phyloP scores from a whole-genome alignment of 1,139 yeast genomes.

The Casaregolazyma lundiana region DNA sequence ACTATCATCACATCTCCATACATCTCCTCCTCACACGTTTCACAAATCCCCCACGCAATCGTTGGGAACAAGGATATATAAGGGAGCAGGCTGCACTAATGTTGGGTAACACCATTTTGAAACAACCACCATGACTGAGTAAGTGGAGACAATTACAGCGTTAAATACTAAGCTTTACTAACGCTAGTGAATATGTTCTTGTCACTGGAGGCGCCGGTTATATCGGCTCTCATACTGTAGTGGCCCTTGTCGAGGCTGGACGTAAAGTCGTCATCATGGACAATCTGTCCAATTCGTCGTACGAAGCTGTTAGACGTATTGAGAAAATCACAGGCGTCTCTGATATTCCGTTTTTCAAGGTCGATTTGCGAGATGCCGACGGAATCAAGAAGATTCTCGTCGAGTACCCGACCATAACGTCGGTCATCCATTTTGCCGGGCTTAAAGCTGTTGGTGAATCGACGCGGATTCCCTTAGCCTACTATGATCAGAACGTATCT shows the following conservation, averaged over 20 bases:
- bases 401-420: constrained; percentile 45
- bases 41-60: too few relatives aligned
- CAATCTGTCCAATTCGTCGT: constrained; percentile 62
- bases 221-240: constrained; percentile 77
- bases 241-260: constrained; percentile 60
- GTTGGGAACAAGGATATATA: too few relatives aligned
- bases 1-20: too few relatives aligned
- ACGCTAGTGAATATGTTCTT: constrained; percentile 39
- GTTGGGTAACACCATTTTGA: too few relatives aligned
- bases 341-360: constrained; percentile 52
- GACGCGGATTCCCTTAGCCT: constrained; percentile 62
- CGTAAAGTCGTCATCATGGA: constrained; percentile 69
- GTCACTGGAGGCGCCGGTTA: constrained; percentile 90
- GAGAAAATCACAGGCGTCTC: constrained; percentile 48
- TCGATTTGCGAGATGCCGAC: constrained; percentile 53
- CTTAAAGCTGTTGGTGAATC: constrained; percentile 83
- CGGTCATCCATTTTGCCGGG: constrained; percentile 83
- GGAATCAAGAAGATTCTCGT: constrained; percentile 47
- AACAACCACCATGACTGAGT: neutral
- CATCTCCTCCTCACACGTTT: too few relatives aligned
- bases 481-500: constrained; percentile 64
- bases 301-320: constrained; percentile 63
- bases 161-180: neutral
- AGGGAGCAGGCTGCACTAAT: too few relatives aligned
- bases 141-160: neutral